These are phyloP conservation scores for Lathyrus tuberosus DNA, from an alignment of 306 rosid species.

Conservation along the genomic window DNA sequence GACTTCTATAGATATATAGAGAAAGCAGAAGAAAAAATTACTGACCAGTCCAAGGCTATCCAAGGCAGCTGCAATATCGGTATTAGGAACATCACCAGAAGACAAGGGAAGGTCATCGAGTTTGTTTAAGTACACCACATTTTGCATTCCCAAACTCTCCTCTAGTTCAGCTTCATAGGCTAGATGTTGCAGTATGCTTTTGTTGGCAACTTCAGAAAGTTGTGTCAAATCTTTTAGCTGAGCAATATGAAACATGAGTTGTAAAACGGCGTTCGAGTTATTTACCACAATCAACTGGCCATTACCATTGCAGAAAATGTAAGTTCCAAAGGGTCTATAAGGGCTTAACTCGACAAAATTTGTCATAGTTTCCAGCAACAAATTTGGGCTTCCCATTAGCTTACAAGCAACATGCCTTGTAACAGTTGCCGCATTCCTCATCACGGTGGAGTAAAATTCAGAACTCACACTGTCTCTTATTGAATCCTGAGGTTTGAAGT, in stretches of 20 bases:
- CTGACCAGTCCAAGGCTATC: conserved; percentile 83
- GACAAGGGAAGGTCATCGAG: conserved; percentile 53
- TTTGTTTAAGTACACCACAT: conserved; percentile 41
- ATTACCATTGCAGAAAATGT: conserved; percentile 53
- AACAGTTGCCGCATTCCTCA: conserved; percentile 55
- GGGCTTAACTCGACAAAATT: conserved; percentile 65
- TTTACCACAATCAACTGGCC: conserved; percentile 50
- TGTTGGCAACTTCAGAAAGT: conserved; percentile 30
- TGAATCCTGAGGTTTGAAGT: neutral
- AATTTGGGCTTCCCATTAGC: conserved; percentile 74
- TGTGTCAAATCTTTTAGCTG: conserved; percentile 44
- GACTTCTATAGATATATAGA: neutral
- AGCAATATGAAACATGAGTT: conserved; percentile 60
- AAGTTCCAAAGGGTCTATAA: conserved; percentile 83
- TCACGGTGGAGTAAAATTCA: conserved; percentile 49
- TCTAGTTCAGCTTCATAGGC: conserved; percentile 45
- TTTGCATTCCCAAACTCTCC: conserved; percentile 43
- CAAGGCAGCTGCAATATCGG: conserved; percentile 46
- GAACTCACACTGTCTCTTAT: neutral
- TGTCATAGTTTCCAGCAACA: conserved; percentile 55
- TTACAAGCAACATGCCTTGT: conserved; percentile 66
- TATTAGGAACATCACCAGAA: conserved; percentile 38
- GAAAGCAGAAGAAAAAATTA: conserved; percentile 28
- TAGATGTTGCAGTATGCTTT: conserved; percentile 56
- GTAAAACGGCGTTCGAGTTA: conserved; percentile 75